Conservation (phyloP, 768 basidiomycete genomes). For the Kwoniella newhampshirensis region DNA sequence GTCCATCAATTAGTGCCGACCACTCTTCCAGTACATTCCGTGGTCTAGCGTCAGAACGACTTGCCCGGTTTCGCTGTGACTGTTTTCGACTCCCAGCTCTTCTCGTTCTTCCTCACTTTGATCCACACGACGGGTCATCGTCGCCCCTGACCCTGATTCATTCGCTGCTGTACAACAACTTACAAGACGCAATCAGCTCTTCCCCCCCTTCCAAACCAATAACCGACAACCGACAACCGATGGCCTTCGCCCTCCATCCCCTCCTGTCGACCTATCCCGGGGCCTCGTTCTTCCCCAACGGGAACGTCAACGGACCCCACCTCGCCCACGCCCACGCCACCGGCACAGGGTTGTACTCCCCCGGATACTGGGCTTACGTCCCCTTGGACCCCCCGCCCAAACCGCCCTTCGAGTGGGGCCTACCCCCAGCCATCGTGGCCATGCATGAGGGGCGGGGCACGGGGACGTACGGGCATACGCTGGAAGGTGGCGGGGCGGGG, state of each 20-base stretch:
- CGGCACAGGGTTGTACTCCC: constrained; percentile 31
- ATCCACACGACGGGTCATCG: too few species aligned
- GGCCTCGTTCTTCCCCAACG: constrained; percentile 41
- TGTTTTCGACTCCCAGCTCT: too few species aligned
- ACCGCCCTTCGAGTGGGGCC: constrained; percentile 25
- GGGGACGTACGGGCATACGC: constrained; percentile 21
- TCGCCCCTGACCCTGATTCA: too few species aligned
- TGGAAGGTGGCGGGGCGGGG: constrained; percentile 4
- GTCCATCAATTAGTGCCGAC: too few species aligned
- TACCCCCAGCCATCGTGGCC: constrained; percentile 41
- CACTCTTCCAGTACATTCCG: too few species aligned
- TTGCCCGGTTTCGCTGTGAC: too few species aligned
- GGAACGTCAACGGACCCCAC: constrained; percentile 42
- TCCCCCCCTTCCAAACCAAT: too few species aligned
- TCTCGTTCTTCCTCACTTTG: too few species aligned
- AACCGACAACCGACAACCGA: too few species aligned
- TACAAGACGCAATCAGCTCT: too few species aligned
- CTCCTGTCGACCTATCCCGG: constrained; percentile 43
- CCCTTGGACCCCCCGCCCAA: constrained; percentile 25
- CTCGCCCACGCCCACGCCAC: constrained; percentile 33
- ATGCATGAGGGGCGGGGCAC: constrained; percentile 37
- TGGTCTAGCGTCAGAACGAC: too few species aligned
- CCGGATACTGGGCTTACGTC: constrained; percentile 43
- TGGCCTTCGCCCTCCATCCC: constrained; percentile 32
- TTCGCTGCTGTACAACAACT: too few species aligned